phyloP scores from a whole-genome alignment of 179 eudicot genomes.

The Spinacia oleracea region DNA sequence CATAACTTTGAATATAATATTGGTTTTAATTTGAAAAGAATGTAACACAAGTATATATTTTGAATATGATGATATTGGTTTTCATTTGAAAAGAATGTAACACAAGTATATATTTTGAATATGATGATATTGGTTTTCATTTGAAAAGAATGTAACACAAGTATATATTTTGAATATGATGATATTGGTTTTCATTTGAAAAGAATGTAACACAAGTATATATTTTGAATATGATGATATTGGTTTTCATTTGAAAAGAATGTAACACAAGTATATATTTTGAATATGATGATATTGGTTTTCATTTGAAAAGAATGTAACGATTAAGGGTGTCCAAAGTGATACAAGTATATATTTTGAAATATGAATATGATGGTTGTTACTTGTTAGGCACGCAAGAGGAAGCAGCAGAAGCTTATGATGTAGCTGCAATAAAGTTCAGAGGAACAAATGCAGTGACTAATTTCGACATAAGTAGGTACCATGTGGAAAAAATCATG shows the following conservation, averaged over 20 bases:
- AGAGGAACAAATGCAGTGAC: conserved; percentile 80
- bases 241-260: not conserved
- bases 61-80: conserved; percentile 8
- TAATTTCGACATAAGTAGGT: conserved; percentile 71
- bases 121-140: too few relatives aligned
- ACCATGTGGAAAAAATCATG: conserved; percentile 70
- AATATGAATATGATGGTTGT: too few relatives aligned
- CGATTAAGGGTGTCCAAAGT: not conserved
- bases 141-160: not conserved
- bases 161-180: not conserved
- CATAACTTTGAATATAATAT: not conserved
- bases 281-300: not conserved
- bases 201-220: not conserved
- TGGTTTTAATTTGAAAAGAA: not conserved
- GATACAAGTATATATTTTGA: too few relatives aligned
- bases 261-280: not conserved
- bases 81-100: not conserved
- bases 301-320: not conserved
- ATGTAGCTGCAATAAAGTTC: conserved; percentile 72
- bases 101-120: too few relatives aligned
- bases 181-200: not conserved
- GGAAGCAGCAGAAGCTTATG: conserved; percentile 80
- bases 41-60: not conserved
- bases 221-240: not conserved
- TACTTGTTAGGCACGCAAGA: conserved; percentile 53